These are phyloP conservation scores for Orychophragmus violaceus DNA, from an alignment of 345 rosid genomes.

Conservation along the genomic window DNA sequence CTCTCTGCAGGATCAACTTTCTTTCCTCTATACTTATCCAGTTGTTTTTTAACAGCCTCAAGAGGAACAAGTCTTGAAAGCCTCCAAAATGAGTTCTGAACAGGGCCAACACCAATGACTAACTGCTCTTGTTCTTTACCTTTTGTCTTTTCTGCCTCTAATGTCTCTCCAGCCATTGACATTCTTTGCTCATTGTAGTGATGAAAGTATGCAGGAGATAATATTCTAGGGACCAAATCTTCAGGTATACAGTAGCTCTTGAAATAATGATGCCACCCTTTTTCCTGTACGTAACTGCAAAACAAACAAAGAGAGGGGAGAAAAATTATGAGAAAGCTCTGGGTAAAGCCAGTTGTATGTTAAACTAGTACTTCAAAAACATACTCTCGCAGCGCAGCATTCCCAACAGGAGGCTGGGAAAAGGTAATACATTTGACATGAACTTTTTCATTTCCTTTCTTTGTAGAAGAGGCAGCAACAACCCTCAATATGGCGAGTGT, in stretches of 20 bases:
- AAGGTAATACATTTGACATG: slow-evolving; percentile 90
- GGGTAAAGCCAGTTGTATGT: slow-evolving; percentile 4
- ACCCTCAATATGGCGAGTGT: slow-evolving; percentile 96
- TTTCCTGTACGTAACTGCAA: slow-evolving; percentile 74
- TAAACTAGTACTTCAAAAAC: slow-evolving; percentile 1
- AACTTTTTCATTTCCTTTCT: slow-evolving; percentile 59
- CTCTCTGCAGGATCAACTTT: slow-evolving; percentile 39
- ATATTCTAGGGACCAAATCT: slow-evolving; percentile 87
- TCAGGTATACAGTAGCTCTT: slow-evolving; percentile 97
- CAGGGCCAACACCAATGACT: slow-evolving; percentile 92
- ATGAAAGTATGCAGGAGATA: slow-evolving; percentile 97
- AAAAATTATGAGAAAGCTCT: not conserved
- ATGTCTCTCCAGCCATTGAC: slow-evolving; percentile 39
- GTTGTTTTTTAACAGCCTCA: slow-evolving; percentile 58
- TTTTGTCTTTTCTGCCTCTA: slow-evolving; percentile 42
- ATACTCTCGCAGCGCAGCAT: slow-evolving; percentile 95
- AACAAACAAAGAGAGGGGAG: not conserved
- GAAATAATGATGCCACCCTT: slow-evolving; percentile 93
- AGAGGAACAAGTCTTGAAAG: slow-evolving; percentile 87
- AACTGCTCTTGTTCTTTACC: slow-evolving; percentile 58
- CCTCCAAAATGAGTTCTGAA: slow-evolving; percentile 90
- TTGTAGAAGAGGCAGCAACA: slow-evolving; percentile 67
- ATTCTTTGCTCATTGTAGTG: slow-evolving; percentile 72
- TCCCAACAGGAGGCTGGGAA: slow-evolving; percentile 95
- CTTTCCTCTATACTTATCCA: slow-evolving; percentile 54